Percentiles rank a stretch among this genome's conserved stretches.
phyloP scores from a whole-genome alignment of 2,329 filamentous ascomycete genomes.

The Fusarium sp. region DNA sequence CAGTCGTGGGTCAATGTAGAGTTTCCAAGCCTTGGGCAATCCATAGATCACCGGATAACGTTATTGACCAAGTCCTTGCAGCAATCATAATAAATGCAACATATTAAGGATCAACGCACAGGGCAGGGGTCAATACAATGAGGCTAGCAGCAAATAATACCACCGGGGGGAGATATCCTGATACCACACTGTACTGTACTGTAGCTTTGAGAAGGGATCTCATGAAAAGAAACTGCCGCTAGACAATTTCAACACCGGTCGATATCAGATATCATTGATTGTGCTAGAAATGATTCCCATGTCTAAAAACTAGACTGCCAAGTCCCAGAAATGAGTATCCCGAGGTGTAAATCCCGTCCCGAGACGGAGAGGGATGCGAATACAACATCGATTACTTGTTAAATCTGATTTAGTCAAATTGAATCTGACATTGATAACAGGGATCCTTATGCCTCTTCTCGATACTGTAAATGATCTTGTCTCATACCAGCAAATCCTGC shows the following conservation, averaged over 20 bases:
- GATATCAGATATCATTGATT: slow-evolving; percentile 3
- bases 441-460: not conserved
- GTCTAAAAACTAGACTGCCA: slow-evolving; percentile 9
- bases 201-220: slow-evolving; percentile 6
- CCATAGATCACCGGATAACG: too few relatives aligned
- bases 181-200: slow-evolving; percentile 16
- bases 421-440: not conserved
- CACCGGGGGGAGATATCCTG: not conserved
- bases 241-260: not conserved
- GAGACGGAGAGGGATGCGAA: slow-evolving; percentile 6
- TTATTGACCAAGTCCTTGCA: not conserved
- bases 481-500: not conserved
- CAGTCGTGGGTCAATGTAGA: not conserved
- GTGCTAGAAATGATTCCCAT: slow-evolving; percentile 11
- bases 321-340: slow-evolving; percentile 13
- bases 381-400: not conserved
- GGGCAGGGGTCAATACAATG: slow-evolving; percentile 6
- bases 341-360: too few relatives aligned
- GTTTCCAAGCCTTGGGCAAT: not conserved
- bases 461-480: not conserved
- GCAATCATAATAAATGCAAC: not conserved
- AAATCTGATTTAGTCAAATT: not conserved
- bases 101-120: slow-evolving; percentile 9
- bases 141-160: not conserved
- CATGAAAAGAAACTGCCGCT: slow-evolving; percentile 13